Evolutionary conservation across 352 stramenopile species (phyloP), one percentile per base, ranked within the genome.

Genomic region (Aphanomyces invadans): DNA sequence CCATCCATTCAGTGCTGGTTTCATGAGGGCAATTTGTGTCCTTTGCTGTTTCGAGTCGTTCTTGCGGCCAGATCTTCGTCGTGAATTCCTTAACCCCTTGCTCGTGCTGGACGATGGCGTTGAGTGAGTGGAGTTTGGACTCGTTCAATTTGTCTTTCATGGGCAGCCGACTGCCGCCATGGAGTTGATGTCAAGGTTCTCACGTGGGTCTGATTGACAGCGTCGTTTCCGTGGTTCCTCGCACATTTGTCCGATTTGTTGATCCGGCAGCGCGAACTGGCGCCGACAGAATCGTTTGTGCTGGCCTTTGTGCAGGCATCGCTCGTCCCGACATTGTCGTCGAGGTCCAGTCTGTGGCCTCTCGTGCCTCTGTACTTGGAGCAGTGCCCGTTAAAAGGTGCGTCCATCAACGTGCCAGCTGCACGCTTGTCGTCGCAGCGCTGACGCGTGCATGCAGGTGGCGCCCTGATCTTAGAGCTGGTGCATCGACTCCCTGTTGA

Each of bases 201-300:
- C n/a, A n/a, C n/a, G n/a, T n/a, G n/a, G n/a, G n/a, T n/a, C n/a
- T n/a, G n/a, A n/a, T n/a, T n/a, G n/a, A n/a, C n/a, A 57, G 49
- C 19, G 2, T 49, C 36, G 1, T 86, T 91, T 61, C 78, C 80
- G 32, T 93, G 80, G 78, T 90, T 93, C 78, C 74, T 78, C 0
- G 78, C 81, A 2, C 82, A 93, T 59, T 29, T 91, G 31, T 68
- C 71, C 1, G 84, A 91, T 48, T 48, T 93, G 21, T 69, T 93
- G 19, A 71, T 74, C 33, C 59, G 39, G 23, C 84, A 85, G 70
- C 77, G 71, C 53, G 71, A 77, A 28, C 74, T 84, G 19, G 76
- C 88, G 54, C 56, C 76, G 0, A 69, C 51, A n/a, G 65, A 77
- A n/a, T 74, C 88, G 26, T 29, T 79, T 29, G 48, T 87, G 23